A percentile compares a stretch with the other conserved stretches of the same genome.
Evolutionary conservation across 805 yeast species (phyloP).

Genomic region (Candida saitoana): DNA sequence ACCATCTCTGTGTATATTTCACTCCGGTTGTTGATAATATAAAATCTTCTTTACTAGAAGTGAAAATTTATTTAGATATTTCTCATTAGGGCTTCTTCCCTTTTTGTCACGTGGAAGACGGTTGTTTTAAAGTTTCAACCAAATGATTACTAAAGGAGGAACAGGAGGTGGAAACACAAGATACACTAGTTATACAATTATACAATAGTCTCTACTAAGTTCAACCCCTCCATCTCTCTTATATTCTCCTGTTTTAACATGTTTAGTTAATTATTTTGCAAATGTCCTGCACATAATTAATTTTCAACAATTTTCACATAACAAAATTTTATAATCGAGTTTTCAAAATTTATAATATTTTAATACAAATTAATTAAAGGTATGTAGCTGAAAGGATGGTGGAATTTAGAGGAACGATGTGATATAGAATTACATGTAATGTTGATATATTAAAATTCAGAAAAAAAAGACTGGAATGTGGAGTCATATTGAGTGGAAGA

Average conservation of each 20-base stretch:
- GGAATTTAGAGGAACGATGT: neutral
- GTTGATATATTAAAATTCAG: neutral
- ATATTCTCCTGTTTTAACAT: neutral
- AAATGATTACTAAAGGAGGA: no score
- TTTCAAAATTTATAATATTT: conserved; percentile 1
- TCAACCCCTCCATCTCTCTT: no score
- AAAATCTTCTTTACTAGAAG: conserved; percentile 5
- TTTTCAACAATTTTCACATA: conserved; percentile 1
- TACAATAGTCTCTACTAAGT: neutral
- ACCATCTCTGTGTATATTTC: conserved; percentile 98
- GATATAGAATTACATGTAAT: neutral
- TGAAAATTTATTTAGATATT: conserved; percentile 6
- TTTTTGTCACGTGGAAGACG: no score
- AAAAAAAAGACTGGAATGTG: neutral
- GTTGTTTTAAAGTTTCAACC: no score
- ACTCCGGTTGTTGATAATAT: conserved; percentile 79
- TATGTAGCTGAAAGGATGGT: neutral
- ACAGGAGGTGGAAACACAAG: no score
- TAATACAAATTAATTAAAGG: neutral
- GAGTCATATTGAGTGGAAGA: neutral
- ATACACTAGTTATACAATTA: no score
- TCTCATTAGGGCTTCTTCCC: neutral
- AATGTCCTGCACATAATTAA: neutral
- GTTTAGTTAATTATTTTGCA: neutral
- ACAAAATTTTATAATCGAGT: conserved; percentile 1